Conservation (phyloP, 192 early-diverging fungal genomes). For the Coemansia sp. region DNA sequence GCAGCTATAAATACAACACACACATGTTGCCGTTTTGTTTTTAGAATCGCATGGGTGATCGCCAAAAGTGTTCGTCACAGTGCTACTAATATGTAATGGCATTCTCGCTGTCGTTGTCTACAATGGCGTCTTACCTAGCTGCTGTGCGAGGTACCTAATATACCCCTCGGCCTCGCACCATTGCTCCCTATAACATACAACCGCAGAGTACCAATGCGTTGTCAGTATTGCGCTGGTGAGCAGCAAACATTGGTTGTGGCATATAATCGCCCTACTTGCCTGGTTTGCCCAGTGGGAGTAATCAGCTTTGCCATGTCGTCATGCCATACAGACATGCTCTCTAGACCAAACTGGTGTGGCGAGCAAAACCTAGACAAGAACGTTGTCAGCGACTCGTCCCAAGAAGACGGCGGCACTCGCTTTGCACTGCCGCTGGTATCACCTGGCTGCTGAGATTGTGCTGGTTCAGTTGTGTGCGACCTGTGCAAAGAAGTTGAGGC, state of each 20-base stretch:
- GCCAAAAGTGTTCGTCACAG: not conserved
- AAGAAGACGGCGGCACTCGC: conserved; percentile 25
- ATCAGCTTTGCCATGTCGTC: conserved; percentile 43
- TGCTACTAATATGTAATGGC: not conserved
- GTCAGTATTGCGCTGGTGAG: not conserved
- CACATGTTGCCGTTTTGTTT: conserved; percentile 7
- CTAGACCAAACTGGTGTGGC: conserved; percentile 38
- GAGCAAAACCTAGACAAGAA: conserved; percentile 45
- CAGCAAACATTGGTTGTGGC: not conserved
- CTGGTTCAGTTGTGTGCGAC: conserved; percentile 43
- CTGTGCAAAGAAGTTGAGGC: conserved; percentile 11
- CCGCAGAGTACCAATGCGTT: not conserved
- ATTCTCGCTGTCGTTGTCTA: not conserved
- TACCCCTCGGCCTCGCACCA: conserved; percentile 39
- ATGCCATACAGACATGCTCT: conserved; percentile 47
- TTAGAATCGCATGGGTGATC: not conserved
- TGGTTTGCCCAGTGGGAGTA: conserved; percentile 13
- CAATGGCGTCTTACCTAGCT: conserved; percentile 24
- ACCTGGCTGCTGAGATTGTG: conserved; percentile 15
- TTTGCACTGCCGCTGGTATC: not conserved
- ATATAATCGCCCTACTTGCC: conserved; percentile 10
- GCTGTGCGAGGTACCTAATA: conserved; percentile 35
- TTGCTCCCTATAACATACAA: conserved; percentile 30
- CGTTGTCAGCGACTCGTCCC: conserved; percentile 35
- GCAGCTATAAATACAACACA: conserved; percentile 27